Base-by-base conservation (phyloP, 441 rosid species). In the Eutrema salsugineum region DNA sequence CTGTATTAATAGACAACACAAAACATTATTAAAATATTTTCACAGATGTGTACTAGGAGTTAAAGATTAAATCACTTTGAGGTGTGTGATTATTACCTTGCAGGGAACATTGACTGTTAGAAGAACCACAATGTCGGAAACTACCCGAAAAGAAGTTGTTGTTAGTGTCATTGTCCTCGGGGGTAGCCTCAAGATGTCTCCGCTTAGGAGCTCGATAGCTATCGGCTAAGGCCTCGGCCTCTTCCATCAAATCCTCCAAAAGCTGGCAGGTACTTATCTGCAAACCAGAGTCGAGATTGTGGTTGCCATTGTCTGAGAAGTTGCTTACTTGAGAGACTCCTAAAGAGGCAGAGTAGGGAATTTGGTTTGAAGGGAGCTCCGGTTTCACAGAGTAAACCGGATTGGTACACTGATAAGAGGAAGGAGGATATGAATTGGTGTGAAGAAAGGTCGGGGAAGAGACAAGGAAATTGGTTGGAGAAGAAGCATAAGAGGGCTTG, bases 341-440 rank as follows among this genome's bases (percentile, higher is more conserved):
- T 36, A 55, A 71, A 51, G 80, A 77, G 24, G 43, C 53, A 32
- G 74, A 82, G 73, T 73, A 70, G 7, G 66, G 50, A 8, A 27
- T 62, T 83, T 86, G 93, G 93, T 56, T 81, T 70, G 90, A 85
- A 88, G 96, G 88, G 91, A 82, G 91, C 83, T 87, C 91, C 22
- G 36, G 48, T 73, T 67, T 77, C 16, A 63, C 6, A 7, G 54
- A 50, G 79, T 59, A 77, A 62, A 44, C 78, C 51, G 66, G 43
- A 72, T 50, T 64, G 16, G 63, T 51, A 53, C 68, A 7, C 39
- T 78, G 65, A 51, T 72, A 46, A 19, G 73, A 33, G 10, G 68
- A 32, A 64, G 70, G 44, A 70, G 77, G 4, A 10, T 1, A 54
- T 32, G 56, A 63, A 19, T 62, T 36, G 44, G 69, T 39, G n/a